Conservation (phyloP, 305 asterid species). For the Fraxinus sp. region DNA sequence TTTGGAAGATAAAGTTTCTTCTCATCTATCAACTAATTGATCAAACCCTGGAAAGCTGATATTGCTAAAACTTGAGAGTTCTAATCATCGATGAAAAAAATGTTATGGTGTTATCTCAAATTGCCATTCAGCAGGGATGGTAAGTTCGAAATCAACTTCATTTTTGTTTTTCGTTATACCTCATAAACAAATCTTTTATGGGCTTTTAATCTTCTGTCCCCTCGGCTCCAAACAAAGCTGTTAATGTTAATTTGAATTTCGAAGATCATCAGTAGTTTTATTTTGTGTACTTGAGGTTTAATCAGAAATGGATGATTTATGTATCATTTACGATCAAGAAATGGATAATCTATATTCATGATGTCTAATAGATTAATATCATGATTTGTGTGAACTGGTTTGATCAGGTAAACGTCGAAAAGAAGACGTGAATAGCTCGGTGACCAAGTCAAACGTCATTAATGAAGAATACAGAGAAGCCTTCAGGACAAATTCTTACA, state of each 20-base stretch:
- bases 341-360: not conserved
- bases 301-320: not conserved
- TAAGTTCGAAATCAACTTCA: conserved; percentile 20
- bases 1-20: not conserved
- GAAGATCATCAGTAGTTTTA: not conserved
- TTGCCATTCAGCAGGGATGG: conserved; percentile 33
- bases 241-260: not conserved
- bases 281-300: not conserved
- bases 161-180: not conserved
- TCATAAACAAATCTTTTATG: not conserved
- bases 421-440: conserved; percentile 28
- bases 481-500: conserved; percentile 72
- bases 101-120: conserved; percentile 27
- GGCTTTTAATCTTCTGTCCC: not conserved
- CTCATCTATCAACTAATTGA: not conserved
- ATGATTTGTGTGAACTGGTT: not conserved
- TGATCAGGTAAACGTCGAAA: conserved; percentile 35
- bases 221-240: not conserved
- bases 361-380: not conserved
- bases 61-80: not conserved
- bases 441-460: conserved; percentile 36
- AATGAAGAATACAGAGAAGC: conserved; percentile 59
- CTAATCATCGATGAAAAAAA: conserved; percentile 11
- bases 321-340: not conserved
- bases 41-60: not conserved